Evolutionary conservation across 2,329 filamentous ascomycete genomes (phyloP).

Genomic region (Neoarthrinium moseri): DNA sequence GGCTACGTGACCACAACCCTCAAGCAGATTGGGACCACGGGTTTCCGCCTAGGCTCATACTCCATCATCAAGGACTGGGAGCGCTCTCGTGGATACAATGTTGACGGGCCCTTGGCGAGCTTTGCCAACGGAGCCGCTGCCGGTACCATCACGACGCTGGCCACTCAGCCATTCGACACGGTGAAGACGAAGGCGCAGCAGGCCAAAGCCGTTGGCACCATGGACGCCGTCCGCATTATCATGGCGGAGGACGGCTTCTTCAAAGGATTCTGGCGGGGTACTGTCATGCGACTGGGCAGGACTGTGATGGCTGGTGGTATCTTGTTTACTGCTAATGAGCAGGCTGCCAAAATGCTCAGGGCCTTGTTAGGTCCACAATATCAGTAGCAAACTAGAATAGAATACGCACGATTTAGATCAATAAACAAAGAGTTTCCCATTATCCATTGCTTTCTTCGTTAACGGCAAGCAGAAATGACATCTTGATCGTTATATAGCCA

Average conservation of each 20-base stretch:
- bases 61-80: constrained; percentile 58
- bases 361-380: constrained; percentile 8
- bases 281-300: constrained; percentile 60
- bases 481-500: too few relatives aligned
- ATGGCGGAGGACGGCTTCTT: constrained; percentile 54
- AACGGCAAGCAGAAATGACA: too few relatives aligned
- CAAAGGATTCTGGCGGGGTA: constrained; percentile 60
- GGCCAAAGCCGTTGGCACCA: constrained; percentile 50
- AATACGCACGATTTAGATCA: too few relatives aligned
- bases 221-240: constrained; percentile 52
- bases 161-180: constrained; percentile 60
- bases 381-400: too few relatives aligned
- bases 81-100: constrained; percentile 16
- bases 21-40: constrained; percentile 62
- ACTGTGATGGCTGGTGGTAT: constrained; percentile 47
- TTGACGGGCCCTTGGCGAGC: constrained; percentile 30
- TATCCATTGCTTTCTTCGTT: too few relatives aligned
- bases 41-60: constrained; percentile 62
- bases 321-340: constrained; percentile 31
- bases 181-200: constrained; percentile 61
- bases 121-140: constrained; percentile 41
- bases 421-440: too few relatives aligned
- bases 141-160: constrained; percentile 42
- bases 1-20: constrained; percentile 60
- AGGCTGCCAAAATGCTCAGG: constrained; percentile 25